Evolutionary conservation across 176 grass and related monocot species (phyloP), one percentile per base, ranked within the genome.

Genomic region (Elaeis guineensis): DNA sequence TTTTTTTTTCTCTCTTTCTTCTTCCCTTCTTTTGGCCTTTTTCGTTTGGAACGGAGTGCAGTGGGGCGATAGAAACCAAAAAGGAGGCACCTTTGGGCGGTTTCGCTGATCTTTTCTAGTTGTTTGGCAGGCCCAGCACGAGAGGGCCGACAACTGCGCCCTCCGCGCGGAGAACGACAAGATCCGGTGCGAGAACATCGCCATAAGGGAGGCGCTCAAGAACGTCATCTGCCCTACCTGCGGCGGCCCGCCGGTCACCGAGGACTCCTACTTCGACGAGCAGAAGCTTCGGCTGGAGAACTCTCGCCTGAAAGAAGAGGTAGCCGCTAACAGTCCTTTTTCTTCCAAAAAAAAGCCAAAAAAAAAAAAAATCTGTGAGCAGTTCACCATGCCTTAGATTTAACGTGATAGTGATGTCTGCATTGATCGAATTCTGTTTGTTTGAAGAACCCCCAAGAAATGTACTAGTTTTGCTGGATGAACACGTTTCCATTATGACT

Each of bases 251-350:
- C 84, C 94, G 19, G 60, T 82, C 59, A 63, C 67, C 16, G 93
- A 98, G 26, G 88, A 89, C 17, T 72, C 73, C 64, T 99, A 79
- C 68, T 99, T 99, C 24, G 94, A 99, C 64, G 94, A 93, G 63
- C 94, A 99, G 73, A 99, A 99, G 70, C 84, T 99, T 18, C 78
- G 94, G 22, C 83, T 93, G 85, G 94, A 99, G 64, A 99, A 99
- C 75, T 64, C 88, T 16, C 77, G 82, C 0, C 73, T 99, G 53
- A 93, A 99, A 73, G 88, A 99, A 52, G 88, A 99, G 90, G 89
- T 85, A 63, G 14, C 3, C 23, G 17, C 29, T 19, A 19, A 21
- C 21, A 18, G 4, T 16, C 22, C 26, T 52, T 53, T 44, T 44
- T 44, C 35, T 44, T 44, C 35, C 35, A 2, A 11, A 44, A 44